phyloP scores from a whole-genome alignment of 2,329 filamentous ascomycete species.

The Paracoccidioides brasiliensis region DNA sequence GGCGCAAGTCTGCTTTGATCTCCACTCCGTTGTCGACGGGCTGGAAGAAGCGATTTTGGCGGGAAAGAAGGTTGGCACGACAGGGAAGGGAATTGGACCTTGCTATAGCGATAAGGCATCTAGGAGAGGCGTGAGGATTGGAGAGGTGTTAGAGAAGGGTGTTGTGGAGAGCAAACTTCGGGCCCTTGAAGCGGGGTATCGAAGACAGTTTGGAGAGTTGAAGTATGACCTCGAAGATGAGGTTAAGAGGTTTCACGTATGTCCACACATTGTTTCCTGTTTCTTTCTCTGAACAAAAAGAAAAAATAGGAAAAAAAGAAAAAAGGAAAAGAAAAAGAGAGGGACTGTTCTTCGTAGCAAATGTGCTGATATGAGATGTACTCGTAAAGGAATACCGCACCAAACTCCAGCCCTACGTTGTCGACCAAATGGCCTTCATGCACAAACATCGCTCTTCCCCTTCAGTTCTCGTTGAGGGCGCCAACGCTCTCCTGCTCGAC shows the following conservation, averaged over 20 bases:
- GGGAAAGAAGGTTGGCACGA: conserved; percentile 36
- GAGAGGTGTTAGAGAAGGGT: conserved; percentile 44
- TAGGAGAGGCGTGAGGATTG: conserved; percentile 45
- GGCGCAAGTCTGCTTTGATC: conserved; percentile 13
- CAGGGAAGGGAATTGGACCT: conserved; percentile 41
- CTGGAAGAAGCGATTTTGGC: conserved; percentile 33
- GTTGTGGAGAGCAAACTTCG: conserved; percentile 43
- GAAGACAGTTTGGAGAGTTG: conserved; percentile 46
- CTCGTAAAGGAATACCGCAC: conserved; percentile 23
- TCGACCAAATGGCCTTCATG: conserved; percentile 39
- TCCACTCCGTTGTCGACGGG: conserved; percentile 23
- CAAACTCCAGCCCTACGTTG: conserved; percentile 25
- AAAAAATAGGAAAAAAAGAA: not conserved
- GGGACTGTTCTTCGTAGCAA: not conserved
- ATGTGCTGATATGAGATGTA: conserved; percentile 8
- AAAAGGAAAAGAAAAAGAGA: no score
- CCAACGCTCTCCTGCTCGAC: conserved; percentile 52
- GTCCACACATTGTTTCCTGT: not conserved
- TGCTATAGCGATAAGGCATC: conserved; percentile 52
- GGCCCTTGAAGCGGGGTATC: conserved; percentile 39
- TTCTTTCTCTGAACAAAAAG: not conserved
- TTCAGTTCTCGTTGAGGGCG: conserved; percentile 49
- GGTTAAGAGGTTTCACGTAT: conserved; percentile 43
- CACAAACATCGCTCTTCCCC: conserved; percentile 41
- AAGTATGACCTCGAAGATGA: conserved; percentile 49